Base-by-base conservation (phyloP, 2,329 filamentous ascomycete genomes). In the Aspergillus caelatus region DNA sequence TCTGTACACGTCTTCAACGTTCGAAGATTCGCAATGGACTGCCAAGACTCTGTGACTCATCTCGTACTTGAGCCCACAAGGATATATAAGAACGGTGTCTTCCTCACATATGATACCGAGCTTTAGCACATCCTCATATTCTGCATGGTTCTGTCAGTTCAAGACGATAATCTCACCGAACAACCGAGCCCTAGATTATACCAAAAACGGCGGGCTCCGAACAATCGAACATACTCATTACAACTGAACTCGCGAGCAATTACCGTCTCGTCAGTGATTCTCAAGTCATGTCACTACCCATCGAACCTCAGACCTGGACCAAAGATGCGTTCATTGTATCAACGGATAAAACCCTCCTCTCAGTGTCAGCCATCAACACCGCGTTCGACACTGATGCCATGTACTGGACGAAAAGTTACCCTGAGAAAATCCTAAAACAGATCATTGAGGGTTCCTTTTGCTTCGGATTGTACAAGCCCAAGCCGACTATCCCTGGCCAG, bases 391-490 rank as follows among this genome's bases (percentile, higher is more conserved):
- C 83, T 0, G 85, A 88, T 43, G 75, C 85, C 62, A 77, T 89
- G 71, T 89, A 88, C 81, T 90, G 89, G 87, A 83, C 86, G 26
- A 81, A 81, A 52, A 74, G 83, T 3, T 74, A 88, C 7, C 81
- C 86, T 1, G 78, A 83, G 21, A 74, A 78, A 0, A 75, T 79
- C 30, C 77, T 89, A 62, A 78, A 80, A 62, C 82, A 81, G 63
- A 83, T 86, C 66, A 73, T 90, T 16, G 77, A 84, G 55, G 85
- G 86, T 62, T 89, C 85, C 46, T 73, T 90, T 46, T 88, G 86
- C 61, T 79, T 91, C 43, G 86, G 85, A 9, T 70, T 91, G 5
- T 91, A 89, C 32, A 57, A 58, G 14, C 2, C 26, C 14, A 5
- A 10, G 23, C 26, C 16, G 8, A 50, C 30, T 19, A 16, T 2